Conservation (phyloP, 805 yeast genomes). For the Candida tibetensis region DNA sequence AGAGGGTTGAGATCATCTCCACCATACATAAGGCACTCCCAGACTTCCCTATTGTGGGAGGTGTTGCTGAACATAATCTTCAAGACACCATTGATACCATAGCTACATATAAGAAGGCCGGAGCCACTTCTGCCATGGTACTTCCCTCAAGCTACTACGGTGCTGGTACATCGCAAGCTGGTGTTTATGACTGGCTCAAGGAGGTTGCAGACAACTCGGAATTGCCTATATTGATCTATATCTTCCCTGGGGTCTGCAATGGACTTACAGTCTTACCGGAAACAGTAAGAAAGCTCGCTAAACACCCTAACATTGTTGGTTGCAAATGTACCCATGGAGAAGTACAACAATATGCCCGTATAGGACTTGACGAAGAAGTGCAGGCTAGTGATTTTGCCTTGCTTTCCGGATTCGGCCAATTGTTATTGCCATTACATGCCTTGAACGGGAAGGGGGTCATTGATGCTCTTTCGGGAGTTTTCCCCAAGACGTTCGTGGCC, state of each 20-base stretch:
- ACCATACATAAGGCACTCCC: conserved; percentile 36
- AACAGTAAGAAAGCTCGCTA: conserved; percentile 40
- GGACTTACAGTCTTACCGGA: conserved; percentile 34
- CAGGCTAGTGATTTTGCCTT: conserved; percentile 36
- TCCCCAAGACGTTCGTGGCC: conserved; percentile 47
- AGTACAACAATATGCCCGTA: conserved; percentile 44
- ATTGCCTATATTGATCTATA: conserved; percentile 45
- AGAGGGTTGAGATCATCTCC: conserved; percentile 36
- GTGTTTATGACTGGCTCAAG: conserved; percentile 44
- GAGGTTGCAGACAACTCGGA: conserved; percentile 42
- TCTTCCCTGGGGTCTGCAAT: conserved; percentile 52
- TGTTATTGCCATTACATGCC: conserved; percentile 44
- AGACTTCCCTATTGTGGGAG: conserved; percentile 44
- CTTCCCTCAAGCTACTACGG: conserved; percentile 52
- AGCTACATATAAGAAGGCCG: conserved; percentile 32
- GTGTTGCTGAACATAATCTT: conserved; percentile 46
- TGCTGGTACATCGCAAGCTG: conserved; percentile 42
- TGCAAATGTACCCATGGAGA: conserved; percentile 52
- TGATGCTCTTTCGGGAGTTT: conserved; percentile 53
- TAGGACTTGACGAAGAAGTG: conserved; percentile 43
- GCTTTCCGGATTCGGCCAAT: conserved; percentile 52
- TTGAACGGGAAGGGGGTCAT: conserved; percentile 51
- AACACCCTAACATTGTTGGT: conserved; percentile 49
- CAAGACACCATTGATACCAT: conserved; percentile 45
- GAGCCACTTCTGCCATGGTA: conserved; percentile 39